Percentiles rank a stretch among this genome's conserved stretches.
Evolutionary conservation across 257 asterid genomes (phyloP).

Genomic region (Nicotiana obtusifolia): DNA sequence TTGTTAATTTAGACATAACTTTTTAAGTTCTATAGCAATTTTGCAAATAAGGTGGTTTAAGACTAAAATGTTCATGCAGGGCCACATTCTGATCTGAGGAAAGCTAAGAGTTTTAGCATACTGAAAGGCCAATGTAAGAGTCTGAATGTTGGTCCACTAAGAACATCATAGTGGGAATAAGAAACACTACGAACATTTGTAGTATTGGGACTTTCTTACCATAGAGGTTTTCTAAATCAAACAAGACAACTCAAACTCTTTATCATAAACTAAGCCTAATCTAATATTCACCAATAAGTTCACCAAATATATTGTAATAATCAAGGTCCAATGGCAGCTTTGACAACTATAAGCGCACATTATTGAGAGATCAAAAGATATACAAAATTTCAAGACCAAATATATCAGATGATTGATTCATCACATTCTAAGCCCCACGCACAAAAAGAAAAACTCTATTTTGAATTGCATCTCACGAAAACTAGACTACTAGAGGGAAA

Average conservation of each 20-base stretch:
- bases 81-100: not conserved
- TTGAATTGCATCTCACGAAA: not conserved
- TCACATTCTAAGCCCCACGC: not conserved
- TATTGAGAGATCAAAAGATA: not conserved
- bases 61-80: not conserved
- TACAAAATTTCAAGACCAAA: not conserved
- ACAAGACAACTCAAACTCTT: not conserved
- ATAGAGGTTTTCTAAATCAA: not conserved
- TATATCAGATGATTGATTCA: not conserved
- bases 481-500: not conserved
- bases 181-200: not conserved
- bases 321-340: not conserved
- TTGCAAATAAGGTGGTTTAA: not conserved
- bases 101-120: not conserved
- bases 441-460: not conserved
- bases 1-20: not conserved
- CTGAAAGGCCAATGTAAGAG: not conserved
- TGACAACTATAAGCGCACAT: constrained; percentile 1
- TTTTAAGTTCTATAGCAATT: not conserved
- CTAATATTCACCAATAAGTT: not conserved
- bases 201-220: not conserved
- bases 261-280: not conserved
- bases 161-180: not conserved
- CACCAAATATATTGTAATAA: not conserved
- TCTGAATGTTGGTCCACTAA: not conserved